Evolutionary conservation across 176 grass and related monocot genomes (phyloP).

Genomic region (Dactylis glomerata): DNA sequence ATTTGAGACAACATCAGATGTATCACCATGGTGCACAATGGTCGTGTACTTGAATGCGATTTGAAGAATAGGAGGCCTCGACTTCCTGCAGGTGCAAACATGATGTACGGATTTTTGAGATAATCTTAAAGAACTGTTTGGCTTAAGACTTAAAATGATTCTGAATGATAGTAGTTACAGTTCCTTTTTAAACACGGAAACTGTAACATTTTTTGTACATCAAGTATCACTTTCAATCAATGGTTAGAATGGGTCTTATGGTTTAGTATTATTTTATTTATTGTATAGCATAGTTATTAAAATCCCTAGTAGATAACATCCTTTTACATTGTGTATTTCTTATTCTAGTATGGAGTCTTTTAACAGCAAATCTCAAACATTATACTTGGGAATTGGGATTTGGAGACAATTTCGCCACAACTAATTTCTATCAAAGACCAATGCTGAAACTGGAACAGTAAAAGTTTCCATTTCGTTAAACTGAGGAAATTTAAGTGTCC

Average conservation of each 20-base stretch:
- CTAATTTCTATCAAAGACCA: background rate
- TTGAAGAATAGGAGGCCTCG: constrained; percentile 75
- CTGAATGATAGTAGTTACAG: background rate
- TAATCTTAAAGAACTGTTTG: constrained; percentile 17
- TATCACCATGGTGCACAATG: constrained; percentile 56
- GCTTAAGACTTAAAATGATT: background rate
- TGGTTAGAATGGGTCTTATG: background rate
- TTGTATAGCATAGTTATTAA: constrained; percentile 17
- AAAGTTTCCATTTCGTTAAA: background rate
- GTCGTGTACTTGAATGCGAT: constrained; percentile 88
- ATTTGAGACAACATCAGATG: constrained; percentile 31
- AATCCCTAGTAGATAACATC: background rate
- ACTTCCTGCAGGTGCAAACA: constrained; percentile 33
- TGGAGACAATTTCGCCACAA: background rate
- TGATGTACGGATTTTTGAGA: constrained; percentile 3
- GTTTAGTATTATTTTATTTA: constrained; percentile 2
- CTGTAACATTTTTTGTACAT: background rate
- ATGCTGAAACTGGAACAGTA: background rate
- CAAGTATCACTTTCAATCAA: background rate
- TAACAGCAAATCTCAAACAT: constrained; percentile 6
- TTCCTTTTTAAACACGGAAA: background rate
- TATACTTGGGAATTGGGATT: background rate
- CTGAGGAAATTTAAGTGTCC: background rate
- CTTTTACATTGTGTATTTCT: background rate
- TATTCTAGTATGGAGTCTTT: background rate